Evolutionary conservation across 1,284 basidiomycete species (phyloP).

Genomic region (Pterulicium gracile): DNA sequence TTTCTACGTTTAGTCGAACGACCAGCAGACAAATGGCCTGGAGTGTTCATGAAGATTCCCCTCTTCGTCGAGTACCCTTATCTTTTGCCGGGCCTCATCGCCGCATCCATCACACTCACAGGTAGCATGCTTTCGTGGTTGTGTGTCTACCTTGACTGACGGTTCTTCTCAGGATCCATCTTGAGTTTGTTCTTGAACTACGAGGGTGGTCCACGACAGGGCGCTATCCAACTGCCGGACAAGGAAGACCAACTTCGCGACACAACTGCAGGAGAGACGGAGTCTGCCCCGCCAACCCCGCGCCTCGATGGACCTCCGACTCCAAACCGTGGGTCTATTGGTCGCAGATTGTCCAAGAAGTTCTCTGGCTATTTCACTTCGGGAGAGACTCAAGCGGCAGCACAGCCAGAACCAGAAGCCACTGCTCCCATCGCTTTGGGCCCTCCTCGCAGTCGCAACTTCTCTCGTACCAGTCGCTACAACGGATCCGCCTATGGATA

Average conservation of each 20-base stretch:
- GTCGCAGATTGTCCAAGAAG: slow-evolving; percentile 36
- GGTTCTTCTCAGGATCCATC: slow-evolving; percentile 49
- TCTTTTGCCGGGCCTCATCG: slow-evolving; percentile 81
- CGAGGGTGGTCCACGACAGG: slow-evolving; percentile 83
- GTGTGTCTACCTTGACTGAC: background rate
- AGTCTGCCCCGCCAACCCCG: slow-evolving; percentile 28
- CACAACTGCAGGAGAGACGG: slow-evolving; percentile 45
- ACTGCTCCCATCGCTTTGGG: slow-evolving; percentile 43
- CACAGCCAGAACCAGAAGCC: slow-evolving; percentile 20
- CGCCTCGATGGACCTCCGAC: slow-evolving; percentile 30
- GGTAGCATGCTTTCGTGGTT: slow-evolving; percentile 30
- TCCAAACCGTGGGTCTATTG: slow-evolving; percentile 25
- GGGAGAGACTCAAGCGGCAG: slow-evolving; percentile 12
- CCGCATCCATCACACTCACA: slow-evolving; percentile 60
- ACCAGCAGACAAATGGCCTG: slow-evolving; percentile 80
- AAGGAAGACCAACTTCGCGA: slow-evolving; percentile 40
- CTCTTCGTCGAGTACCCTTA: slow-evolving; percentile 85
- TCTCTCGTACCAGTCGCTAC: slow-evolving; percentile 42
- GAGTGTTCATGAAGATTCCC: slow-evolving; percentile 50
- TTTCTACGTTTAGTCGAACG: slow-evolving; percentile 70
- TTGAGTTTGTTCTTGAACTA: slow-evolving; percentile 83
- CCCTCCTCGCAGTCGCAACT: slow-evolving; percentile 30
- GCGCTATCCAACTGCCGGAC: slow-evolving; percentile 73
- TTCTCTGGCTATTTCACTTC: slow-evolving; percentile 44
- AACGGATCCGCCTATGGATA: slow-evolving; percentile 79